Percentiles rank a stretch among this genome's conserved stretches.
Conservation (phyloP, 2,329 filamentous ascomycete genomes). For the Trichophyton mentagrophytes region DNA sequence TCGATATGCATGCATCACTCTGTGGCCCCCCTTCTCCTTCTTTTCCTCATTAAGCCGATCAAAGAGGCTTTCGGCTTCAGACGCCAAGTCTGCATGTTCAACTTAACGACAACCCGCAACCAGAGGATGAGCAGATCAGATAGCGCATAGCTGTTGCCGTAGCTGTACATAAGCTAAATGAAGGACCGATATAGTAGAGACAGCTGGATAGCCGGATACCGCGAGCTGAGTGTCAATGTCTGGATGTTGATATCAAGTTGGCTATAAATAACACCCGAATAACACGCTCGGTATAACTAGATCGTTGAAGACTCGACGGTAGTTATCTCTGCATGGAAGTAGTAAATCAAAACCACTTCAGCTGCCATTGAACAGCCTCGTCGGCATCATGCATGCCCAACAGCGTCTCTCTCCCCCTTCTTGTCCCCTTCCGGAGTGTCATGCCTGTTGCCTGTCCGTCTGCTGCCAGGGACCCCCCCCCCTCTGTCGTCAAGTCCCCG, state of each 20-base stretch:
- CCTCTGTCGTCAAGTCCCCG: background rate
- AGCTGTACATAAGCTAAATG: background rate
- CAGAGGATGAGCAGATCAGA: too few relatives aligned
- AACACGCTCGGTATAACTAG: background rate
- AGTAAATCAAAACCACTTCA: background rate
- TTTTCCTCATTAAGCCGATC: background rate
- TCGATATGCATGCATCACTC: background rate
- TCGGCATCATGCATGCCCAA: background rate
- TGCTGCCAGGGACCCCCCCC: background rate
- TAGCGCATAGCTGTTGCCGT: too few relatives aligned
- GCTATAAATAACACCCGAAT: background rate
- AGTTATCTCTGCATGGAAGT: background rate
- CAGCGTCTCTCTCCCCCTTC: background rate
- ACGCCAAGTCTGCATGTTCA: background rate
- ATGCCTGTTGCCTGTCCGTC: background rate
- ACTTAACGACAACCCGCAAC: background rate
- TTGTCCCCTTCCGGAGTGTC: background rate
- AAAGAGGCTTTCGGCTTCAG: background rate
- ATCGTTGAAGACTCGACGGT: background rate
- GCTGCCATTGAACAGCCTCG: background rate
- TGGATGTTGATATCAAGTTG: background rate
- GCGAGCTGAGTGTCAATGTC: background rate
- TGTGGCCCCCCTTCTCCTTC: too few relatives aligned
- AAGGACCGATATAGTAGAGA: background rate
- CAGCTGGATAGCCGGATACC: background rate